Evolutionary conservation across 495 filamentous ascomycete genomes (phyloP).

Genomic region (Podospora fimiseda): DNA sequence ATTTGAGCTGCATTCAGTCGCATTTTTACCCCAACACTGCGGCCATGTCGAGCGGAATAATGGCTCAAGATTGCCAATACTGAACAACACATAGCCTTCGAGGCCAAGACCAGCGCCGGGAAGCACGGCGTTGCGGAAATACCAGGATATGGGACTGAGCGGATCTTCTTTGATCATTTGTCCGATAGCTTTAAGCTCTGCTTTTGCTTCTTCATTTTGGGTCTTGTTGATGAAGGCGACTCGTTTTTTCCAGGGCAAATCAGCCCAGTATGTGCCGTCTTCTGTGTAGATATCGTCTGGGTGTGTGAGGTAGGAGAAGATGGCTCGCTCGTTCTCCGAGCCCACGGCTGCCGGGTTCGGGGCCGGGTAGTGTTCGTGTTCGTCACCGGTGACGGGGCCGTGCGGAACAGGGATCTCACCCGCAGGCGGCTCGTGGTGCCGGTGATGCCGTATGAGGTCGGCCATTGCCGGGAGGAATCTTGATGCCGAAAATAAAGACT

Average conservation of each 20-base stretch:
- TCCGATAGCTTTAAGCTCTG: slow-evolving; percentile 62
- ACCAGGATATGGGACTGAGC: slow-evolving; percentile 70
- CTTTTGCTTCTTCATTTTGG: slow-evolving; percentile 56
- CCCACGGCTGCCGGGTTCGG: slow-evolving; percentile 35
- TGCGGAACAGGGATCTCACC: slow-evolving; percentile 45
- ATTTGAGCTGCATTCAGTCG: slow-evolving; percentile 57
- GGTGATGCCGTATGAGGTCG: slow-evolving; percentile 31
- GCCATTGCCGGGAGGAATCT: slow-evolving; percentile 16
- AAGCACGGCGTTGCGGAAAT: slow-evolving; percentile 79
- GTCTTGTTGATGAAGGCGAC: slow-evolving; percentile 64
- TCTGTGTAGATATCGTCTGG: slow-evolving; percentile 76
- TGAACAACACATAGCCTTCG: slow-evolving; percentile 92
- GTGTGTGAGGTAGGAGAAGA: slow-evolving; percentile 66
- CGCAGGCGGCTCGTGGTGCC: slow-evolving; percentile 35
- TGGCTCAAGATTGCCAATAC: slow-evolving; percentile 80
- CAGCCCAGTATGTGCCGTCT: slow-evolving; percentile 86
- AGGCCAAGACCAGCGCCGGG: slow-evolving; percentile 83
- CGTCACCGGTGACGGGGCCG: slow-evolving; percentile 39
- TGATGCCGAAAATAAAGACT: background rate
- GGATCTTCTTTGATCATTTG: slow-evolving; percentile 75
- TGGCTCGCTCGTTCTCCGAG: slow-evolving; percentile 53
- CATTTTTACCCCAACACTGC: slow-evolving; percentile 58
- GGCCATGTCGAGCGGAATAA: slow-evolving; percentile 65
- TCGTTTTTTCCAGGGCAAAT: slow-evolving; percentile 60
- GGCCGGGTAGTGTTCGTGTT: slow-evolving; percentile 33